These are phyloP conservation scores for Colletotrichum tamarilloi DNA, from an alignment of 2,329 filamentous ascomycete species.

Conservation along the genomic window DNA sequence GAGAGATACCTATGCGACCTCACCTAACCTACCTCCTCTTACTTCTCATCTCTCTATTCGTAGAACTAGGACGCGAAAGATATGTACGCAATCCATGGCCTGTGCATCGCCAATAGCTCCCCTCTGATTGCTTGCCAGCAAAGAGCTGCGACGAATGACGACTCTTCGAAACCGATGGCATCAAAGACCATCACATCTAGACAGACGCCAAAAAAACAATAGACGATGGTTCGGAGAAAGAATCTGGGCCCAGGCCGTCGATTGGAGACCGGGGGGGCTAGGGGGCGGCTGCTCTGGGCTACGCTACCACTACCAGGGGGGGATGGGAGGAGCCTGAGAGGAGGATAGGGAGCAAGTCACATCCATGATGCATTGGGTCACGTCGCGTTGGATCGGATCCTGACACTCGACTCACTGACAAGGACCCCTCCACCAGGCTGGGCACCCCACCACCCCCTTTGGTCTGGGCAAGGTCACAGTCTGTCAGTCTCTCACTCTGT, in stretches of 20 bases:
- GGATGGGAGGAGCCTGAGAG: not conserved
- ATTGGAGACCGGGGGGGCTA: not conserved
- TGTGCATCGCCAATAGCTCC: not conserved
- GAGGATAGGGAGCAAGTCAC: conserved; percentile 5
- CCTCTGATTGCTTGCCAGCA: not conserved
- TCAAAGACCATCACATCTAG: not conserved
- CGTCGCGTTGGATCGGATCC: conserved; percentile 28
- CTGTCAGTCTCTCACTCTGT: not conserved
- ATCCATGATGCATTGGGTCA: conserved; percentile 29
- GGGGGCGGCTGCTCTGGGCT: not conserved
- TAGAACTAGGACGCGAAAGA: not conserved
- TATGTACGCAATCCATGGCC: not conserved
- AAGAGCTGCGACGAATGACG: not conserved
- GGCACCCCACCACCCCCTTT: not conserved
- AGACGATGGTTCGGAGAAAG: not conserved
- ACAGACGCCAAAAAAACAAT: not conserved
- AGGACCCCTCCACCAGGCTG: conserved; percentile 1
- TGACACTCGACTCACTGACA: conserved; percentile 18
- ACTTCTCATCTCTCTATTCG: not conserved
- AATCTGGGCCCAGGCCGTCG: not conserved
- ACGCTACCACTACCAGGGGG: not conserved
- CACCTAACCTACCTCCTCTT: not conserved
- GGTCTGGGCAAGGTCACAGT: conserved; percentile 13
- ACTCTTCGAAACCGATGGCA: conserved; percentile 8
- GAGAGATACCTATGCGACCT: conserved; percentile 6